phyloP scores from a whole-genome alignment of 2,329 filamentous ascomycete species.

The Xylaria polymorpha region DNA sequence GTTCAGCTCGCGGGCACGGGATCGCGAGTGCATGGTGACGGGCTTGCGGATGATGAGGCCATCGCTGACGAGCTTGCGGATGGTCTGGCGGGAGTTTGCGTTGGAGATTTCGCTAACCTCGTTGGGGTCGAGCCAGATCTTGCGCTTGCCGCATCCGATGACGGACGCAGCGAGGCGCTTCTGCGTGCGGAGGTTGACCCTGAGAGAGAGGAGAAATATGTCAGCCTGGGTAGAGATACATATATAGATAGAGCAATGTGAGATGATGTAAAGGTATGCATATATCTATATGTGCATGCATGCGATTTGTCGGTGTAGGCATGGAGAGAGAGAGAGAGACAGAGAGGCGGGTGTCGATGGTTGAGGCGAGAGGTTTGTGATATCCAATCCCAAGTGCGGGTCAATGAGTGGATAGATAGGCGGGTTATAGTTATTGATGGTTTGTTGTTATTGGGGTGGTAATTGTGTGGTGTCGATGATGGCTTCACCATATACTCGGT shows the following conservation, averaged over 20 bases:
- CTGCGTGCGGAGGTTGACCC: slow-evolving; percentile 99
- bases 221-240: slow-evolving; percentile 33
- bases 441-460: neutral
- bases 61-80: slow-evolving; percentile 99
- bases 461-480: slow-evolving; percentile 26
- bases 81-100: slow-evolving; percentile 99
- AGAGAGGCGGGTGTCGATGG: neutral
- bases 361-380: neutral
- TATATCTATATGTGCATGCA: neutral
- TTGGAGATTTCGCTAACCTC: slow-evolving; percentile 99
- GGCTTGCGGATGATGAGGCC: slow-evolving; percentile 99
- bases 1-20: slow-evolving; percentile 94
- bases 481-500: neutral
- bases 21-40: slow-evolving; percentile 99
- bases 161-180: slow-evolving; percentile 99
- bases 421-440: neutral
- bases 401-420: neutral
- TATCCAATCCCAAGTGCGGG: neutral
- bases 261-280: neutral
- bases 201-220: slow-evolving; percentile 57
- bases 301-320: slow-evolving; percentile 3
- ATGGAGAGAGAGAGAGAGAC: neutral
- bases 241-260: neutral
- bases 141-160: slow-evolving; percentile 98
- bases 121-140: slow-evolving; percentile 99